phyloP scores from a whole-genome alignment of 148 eudicot species.

The Fallopia convolvulus region DNA sequence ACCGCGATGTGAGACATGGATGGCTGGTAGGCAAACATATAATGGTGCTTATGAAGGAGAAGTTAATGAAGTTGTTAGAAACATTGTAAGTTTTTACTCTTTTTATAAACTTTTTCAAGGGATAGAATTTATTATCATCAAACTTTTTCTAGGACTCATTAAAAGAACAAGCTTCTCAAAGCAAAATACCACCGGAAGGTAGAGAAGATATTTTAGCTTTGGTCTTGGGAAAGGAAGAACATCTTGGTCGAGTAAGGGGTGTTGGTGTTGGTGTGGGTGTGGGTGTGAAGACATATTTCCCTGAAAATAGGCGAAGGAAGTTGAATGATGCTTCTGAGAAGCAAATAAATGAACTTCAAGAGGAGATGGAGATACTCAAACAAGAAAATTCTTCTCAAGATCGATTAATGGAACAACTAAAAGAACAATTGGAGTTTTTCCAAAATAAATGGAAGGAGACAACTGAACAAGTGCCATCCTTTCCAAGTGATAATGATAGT shows the following conservation, averaged over 20 bases:
- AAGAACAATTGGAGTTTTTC: neutral
- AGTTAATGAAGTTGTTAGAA: neutral
- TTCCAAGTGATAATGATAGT: neutral
- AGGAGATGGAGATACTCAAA: neutral
- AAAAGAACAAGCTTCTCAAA: neutral
- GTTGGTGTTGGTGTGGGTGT: slow-evolving; percentile 3
- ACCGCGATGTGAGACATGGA: neutral
- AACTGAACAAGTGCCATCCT: neutral
- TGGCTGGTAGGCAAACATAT: neutral
- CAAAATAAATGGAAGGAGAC: neutral
- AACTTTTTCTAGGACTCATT: neutral
- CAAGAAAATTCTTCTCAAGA: neutral
- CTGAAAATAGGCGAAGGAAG: neutral
- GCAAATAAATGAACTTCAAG: neutral
- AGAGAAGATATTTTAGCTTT: neutral
- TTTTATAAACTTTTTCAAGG: neutral
- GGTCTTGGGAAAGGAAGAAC: neutral
- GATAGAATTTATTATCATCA: too few species aligned
- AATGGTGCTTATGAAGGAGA: neutral
- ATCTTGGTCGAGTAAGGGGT: neutral
- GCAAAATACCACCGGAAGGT: neutral
- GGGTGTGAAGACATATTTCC: neutral
- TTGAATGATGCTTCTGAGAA: neutral
- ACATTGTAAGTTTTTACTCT: neutral
- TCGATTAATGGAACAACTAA: neutral